Base-by-base conservation (phyloP, 768 basidiomycete genomes). In the Cytidiella melzeri region DNA sequence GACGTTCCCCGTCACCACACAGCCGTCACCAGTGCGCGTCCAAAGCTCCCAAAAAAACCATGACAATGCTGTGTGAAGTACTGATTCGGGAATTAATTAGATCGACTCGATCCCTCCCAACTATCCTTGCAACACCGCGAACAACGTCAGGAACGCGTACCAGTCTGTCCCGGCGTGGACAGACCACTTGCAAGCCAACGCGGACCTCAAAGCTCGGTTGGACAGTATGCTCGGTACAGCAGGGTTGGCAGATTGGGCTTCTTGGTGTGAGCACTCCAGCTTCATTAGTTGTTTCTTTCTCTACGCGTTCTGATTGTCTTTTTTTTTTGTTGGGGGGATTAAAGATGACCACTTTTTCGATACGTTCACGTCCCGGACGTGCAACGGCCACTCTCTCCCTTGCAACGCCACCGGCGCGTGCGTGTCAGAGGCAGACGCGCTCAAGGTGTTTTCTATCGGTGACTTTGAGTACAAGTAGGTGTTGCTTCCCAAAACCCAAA, bases 341-440 rank as follows among this genome's bases (percentile, higher is more conserved):
- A 4, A 50, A 73, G 72, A 73, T 52, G 72, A 77, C 48, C 76
- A 75, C 49, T 77, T 69, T 63, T 77, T 77, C 56, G 75, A 77
- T 55, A 72, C 71, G n/a, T 73, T 77, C 58, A 70, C 64, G 15
- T 73, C 76, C 3, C 61, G 75, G 41, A 75, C 72, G 1, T 77
- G 75, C 52, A 59, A 73, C 47, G 69, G 68, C 1, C 72, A 73
- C 47, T 59, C 68, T 0, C 59, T 77, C 12, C 75, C 75, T 0
- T 77, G 75, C 51, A 77, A 75, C 48, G 48, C 61, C 12, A 53
- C 62, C 9, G 70, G 72, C 3, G 58, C 57, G 0, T 77, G 75
- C 50, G 67, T 77, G 21, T 64, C 69, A 2, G 62, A 66, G 20
- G 65, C 63, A 23, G 74, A 77, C 42, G 65, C 62, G 6, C 57